These are phyloP conservation scores for Kickxella alabastrina DNA, from an alignment of 192 early-diverging fungal species.

Conservation along the genomic window DNA sequence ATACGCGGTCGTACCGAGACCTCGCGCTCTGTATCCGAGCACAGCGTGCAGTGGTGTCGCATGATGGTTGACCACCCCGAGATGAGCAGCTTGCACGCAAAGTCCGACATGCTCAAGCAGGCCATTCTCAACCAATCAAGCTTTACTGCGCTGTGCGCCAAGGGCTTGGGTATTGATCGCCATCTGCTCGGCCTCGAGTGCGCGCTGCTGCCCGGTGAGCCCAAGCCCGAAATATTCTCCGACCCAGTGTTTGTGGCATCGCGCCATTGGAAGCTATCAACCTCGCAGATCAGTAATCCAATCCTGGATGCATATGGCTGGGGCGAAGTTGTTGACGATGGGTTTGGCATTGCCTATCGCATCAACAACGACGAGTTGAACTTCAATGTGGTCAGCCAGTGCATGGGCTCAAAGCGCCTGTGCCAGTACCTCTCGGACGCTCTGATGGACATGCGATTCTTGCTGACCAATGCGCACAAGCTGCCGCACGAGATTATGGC, in stretches of 20 bases:
- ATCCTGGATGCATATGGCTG: slow-evolving; percentile 54
- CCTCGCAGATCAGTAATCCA: slow-evolving; percentile 57
- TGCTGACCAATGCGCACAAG: slow-evolving; percentile 48
- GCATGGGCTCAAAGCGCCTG: slow-evolving; percentile 52
- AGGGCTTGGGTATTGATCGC: slow-evolving; percentile 65
- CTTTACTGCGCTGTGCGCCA: slow-evolving; percentile 56
- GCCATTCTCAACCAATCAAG: slow-evolving; percentile 52
- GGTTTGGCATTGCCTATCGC: slow-evolving; percentile 57
- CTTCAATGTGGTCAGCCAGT: slow-evolving; percentile 51
- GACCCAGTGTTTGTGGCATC: slow-evolving; percentile 58
- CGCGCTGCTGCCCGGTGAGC: slow-evolving; percentile 45
- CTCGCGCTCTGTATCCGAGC: slow-evolving; percentile 65
- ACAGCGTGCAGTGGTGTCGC: slow-evolving; percentile 55
- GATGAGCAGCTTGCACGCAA: slow-evolving; percentile 41
- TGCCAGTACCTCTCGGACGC: slow-evolving; percentile 61
- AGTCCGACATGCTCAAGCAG: slow-evolving; percentile 48
- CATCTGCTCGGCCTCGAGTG: slow-evolving; percentile 66
- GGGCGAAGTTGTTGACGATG: slow-evolving; percentile 59
- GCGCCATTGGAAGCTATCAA: slow-evolving; percentile 65
- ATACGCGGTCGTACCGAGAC: slow-evolving; percentile 73
- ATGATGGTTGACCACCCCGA: slow-evolving; percentile 54
- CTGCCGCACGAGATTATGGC: slow-evolving; percentile 51
- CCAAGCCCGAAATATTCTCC: slow-evolving; percentile 35
- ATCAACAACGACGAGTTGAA: slow-evolving; percentile 47
- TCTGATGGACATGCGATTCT: slow-evolving; percentile 64